Base-by-base conservation (phyloP, 2,329 filamentous ascomycete genomes). In the Xylariaceae sp. region DNA sequence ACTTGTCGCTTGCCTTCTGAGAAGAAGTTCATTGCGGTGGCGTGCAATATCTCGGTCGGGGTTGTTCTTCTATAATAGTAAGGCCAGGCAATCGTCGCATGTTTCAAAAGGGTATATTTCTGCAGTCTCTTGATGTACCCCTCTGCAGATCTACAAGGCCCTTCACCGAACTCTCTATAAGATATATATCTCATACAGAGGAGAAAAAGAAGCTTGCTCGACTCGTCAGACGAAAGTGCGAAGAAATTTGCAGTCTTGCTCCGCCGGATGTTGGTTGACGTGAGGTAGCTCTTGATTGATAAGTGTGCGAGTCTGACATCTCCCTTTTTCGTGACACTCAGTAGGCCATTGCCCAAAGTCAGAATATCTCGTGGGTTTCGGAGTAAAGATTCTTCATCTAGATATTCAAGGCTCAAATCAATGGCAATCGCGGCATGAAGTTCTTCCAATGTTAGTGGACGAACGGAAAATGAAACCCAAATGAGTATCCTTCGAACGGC, bases 391-490 rank as follows among this genome's bases (percentile, higher is more conserved):
- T 48, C 44, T 33, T 47, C 44, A 12, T 50, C 44, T 11, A 47
- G n/a, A 10, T 27, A 16, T 12, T 41, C 29, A 17, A 27, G 42
- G 12, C 37, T 16, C 3, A 10, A 7, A 2, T 50, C 45, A n/a
- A 50, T 39, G 4, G 48, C 48, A 11, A 50, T 42, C 6, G 48
- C 48, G 21, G 34, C 39, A 36, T 45, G 48, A 11, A 50, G 22
- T 20, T 50, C 48, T 29, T 42, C 34, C 6, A 50, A 17, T 3
- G 23, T 50, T n/a, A 50, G 34, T 3, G 48, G 48, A 6, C 23
- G 32, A 2, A 37, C 35, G 19, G 44, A 17, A 22, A 50, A 50
- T 4, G 41, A 40, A 14, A 50, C 40, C 48, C 48, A 50, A 2
- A 42, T 22, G 5, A 50, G 29, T 36, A 48, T 44, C 11, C 42